These are phyloP conservation scores for Vicia villosa DNA, from an alignment of 306 rosid species.

Conservation along the genomic window DNA sequence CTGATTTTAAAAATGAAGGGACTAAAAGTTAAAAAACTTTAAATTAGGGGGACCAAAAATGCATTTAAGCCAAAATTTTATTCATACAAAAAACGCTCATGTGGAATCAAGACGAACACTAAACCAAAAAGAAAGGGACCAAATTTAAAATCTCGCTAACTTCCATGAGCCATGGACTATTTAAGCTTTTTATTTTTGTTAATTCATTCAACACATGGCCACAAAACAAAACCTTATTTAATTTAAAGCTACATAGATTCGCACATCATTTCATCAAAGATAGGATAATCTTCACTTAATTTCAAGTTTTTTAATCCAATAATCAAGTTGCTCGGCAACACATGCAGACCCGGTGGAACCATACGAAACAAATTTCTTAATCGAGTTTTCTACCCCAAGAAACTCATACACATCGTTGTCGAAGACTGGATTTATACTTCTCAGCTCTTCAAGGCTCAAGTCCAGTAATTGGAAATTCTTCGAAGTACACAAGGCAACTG, in stretches of 20 bases:
- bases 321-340: constrained; percentile 67
- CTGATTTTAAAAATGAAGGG: too few species aligned
- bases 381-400: constrained; percentile 85
- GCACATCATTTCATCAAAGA: not conserved
- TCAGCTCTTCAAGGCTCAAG: constrained; percentile 72
- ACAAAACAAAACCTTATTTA: too few species aligned
- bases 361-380: constrained; percentile 78
- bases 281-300: constrained; percentile 33
- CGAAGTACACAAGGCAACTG: constrained; percentile 72
- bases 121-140: too few species aligned
- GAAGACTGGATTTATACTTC: constrained; percentile 57
- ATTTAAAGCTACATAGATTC: not conserved
- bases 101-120: too few species aligned
- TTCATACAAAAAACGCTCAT: too few species aligned
- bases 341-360: constrained; percentile 93
- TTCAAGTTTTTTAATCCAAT: constrained; percentile 70
- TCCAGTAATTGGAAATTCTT: constrained; percentile 71
- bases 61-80: too few species aligned
- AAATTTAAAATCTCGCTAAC: too few species aligned
- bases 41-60: too few species aligned
- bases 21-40: too few species aligned
- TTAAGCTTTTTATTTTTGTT: too few species aligned
- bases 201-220: too few species aligned
- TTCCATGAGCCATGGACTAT: too few species aligned
- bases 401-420: constrained; percentile 82